A percentile compares a stretch with the other conserved stretches of the same genome.
Evolutionary conservation across 208 protist species (phyloP).

Genomic region (Trypanosoma melophagium): DNA sequence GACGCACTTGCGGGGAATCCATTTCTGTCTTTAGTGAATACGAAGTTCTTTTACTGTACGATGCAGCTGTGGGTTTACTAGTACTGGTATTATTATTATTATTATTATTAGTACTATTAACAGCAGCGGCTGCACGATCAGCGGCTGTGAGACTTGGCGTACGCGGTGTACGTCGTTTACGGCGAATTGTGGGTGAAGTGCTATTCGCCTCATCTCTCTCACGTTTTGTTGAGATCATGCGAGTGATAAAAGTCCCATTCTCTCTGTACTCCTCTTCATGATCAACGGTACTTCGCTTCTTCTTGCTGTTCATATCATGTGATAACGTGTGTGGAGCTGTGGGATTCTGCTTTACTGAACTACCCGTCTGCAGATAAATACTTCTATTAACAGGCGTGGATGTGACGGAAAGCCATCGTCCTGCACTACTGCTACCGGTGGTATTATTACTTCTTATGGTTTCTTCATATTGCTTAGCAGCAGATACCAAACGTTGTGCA

Average conservation of each 20-base stretch:
- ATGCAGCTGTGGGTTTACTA: neutral
- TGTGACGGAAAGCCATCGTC: neutral
- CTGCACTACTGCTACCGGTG: constrained; percentile 2
- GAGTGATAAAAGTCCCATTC: neutral
- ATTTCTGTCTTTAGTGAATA: neutral
- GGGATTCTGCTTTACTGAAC: constrained; percentile 43
- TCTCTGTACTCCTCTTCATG: constrained; percentile 16
- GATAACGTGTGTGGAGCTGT: too few relatives aligned
- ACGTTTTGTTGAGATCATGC: constrained; percentile 11
- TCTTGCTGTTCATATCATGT: constrained; percentile 5
- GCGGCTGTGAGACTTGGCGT: constrained; percentile 72
- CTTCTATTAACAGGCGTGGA: constrained; percentile 19
- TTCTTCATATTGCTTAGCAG: constrained; percentile 42
- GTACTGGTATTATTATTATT: too few relatives aligned
- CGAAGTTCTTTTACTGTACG: neutral
- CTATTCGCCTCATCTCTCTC: constrained; percentile 23
- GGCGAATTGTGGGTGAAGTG: constrained; percentile 22
- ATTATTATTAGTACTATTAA: too few relatives aligned
- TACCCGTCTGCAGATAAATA: neutral
- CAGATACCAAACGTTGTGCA: constrained; percentile 42
- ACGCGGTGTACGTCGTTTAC: constrained; percentile 58
- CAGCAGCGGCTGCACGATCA: constrained; percentile 25
- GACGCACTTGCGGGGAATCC: neutral
- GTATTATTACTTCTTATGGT: constrained; percentile 24
- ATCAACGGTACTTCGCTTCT: neutral